Base-by-base conservation (phyloP, 192 early-diverging fungal species). In the Diversispora eburnea region DNA sequence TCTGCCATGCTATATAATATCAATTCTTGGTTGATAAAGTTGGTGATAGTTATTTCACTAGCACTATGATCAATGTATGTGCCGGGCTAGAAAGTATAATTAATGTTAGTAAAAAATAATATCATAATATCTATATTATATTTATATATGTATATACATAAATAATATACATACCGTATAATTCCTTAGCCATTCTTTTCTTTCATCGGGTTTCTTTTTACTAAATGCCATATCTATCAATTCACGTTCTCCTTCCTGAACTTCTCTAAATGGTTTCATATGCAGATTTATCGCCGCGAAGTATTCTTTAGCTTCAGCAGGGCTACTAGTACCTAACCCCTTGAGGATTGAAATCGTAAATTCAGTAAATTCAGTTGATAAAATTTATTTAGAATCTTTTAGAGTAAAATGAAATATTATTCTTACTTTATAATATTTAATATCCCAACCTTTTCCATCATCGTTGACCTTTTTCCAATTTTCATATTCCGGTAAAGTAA, bases 191-290 rank as follows among this genome's bases (percentile, higher is more conserved):
- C 97, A 98, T 70, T 96, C 91, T 76, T 99, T 98, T 74, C 97
- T 92, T 52, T 97, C 95, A 73, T 94, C 91, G 0, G 93, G 92
- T 77, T 91, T 94, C 76, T 91, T 91, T 79, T 97, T 98, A 81
- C 85, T 94, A 77, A 99, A 99, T 0, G 96, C 97, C 94, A 99
- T 94, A 73, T 99, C 96, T 39, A 99, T 87, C 60, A 99, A 83
- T 33, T 72, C 77, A 61, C 90, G 87, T 43, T 93, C 94, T 7
- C 90, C 87, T 10, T 79, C 61, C 45, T 78, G 73, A 13, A 83
- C 74, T 0, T 84, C 56, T 46, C 79, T 67, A 74, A 99, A 98
- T 10, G 77, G 83, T 77, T 98, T 98, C 72, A 87, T 83, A 79
- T 99, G 97, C 41, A 77, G 73, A 3, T 75, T 84, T 76, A 99